These are phyloP conservation scores for Hibiscus trionum DNA, from an alignment of 345 rosid genomes.

Conservation along the genomic window DNA sequence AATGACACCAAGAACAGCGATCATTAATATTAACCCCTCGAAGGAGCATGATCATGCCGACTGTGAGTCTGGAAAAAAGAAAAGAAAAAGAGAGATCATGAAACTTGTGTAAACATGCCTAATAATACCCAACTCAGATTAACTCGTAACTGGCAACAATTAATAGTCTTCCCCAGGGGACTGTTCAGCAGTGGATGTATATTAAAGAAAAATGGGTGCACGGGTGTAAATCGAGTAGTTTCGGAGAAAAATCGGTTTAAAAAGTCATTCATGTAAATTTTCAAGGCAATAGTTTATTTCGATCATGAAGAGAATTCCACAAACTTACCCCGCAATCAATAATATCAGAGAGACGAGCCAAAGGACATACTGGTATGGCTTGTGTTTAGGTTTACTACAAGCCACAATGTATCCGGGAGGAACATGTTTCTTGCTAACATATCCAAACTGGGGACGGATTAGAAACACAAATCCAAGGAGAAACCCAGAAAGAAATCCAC, in stretches of 20 bases:
- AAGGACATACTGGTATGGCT: constrained; percentile 65
- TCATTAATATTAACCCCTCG: constrained; percentile 25
- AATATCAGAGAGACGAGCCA: constrained; percentile 47
- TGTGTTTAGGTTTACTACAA: constrained; percentile 56
- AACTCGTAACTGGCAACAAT: no score
- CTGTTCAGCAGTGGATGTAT: no score
- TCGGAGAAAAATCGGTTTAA: no score
- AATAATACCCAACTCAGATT: no score
- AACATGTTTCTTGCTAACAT: constrained; percentile 44
- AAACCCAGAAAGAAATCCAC: constrained; percentile 87
- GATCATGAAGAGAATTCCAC: not conserved
- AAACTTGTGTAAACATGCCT: not conserved
- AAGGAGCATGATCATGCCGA: constrained; percentile 56
- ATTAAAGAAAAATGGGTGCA: no score
- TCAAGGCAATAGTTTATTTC: no score
- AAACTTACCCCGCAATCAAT: constrained; percentile 55
- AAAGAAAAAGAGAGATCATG: not conserved
- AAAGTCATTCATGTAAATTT: no score
- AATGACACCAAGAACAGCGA: constrained; percentile 80
- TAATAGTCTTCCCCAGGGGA: no score
- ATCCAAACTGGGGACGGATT: constrained; percentile 85
- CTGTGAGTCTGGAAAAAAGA: constrained; percentile 28
- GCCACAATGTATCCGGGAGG: constrained; percentile 37
- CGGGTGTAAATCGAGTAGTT: no score
- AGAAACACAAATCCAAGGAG: constrained; percentile 84